Evolutionary conservation across 1,284 basidiomycete species (phyloP).

Genomic region (Naganishia sp.): DNA sequence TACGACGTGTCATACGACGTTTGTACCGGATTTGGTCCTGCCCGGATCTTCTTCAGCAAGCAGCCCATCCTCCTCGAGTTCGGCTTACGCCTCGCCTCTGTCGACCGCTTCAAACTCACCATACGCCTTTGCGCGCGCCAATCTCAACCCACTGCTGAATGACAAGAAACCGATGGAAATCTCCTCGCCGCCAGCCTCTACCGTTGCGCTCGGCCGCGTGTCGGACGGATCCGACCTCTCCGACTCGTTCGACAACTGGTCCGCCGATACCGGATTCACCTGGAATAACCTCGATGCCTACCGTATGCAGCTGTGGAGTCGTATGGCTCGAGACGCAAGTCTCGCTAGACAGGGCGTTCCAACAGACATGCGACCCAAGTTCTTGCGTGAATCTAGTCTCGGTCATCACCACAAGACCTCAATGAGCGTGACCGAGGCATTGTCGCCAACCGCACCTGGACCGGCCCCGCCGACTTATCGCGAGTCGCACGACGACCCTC

Average conservation of each 20-base stretch:
- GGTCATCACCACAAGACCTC: conserved; percentile 2
- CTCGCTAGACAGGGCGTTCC: conserved; percentile 47
- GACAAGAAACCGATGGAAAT: conserved; percentile 32
- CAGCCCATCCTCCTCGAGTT: conserved; percentile 20
- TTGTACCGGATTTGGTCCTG: conserved; percentile 64
- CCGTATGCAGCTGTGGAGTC: conserved; percentile 82
- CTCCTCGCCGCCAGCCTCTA: conserved; percentile 11
- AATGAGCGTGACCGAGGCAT: conserved; percentile 7
- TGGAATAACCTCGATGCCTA: conserved; percentile 79
- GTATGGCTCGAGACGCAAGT: conserved; percentile 63
- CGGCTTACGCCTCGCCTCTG: conserved; percentile 9
- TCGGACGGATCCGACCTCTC: conserved; percentile 57
- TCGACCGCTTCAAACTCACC: conserved; percentile 5
- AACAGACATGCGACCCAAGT: conserved; percentile 50
- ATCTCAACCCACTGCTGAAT: conserved; percentile 77
- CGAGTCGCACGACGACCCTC: conserved; percentile 11
- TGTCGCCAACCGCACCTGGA: conserved; percentile 23
- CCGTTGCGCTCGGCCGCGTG: conserved; percentile 37
- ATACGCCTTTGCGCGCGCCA: conserved; percentile 62
- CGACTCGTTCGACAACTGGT: conserved; percentile 62
- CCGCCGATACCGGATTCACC: conserved; percentile 74
- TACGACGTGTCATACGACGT: conserved; percentile 80
- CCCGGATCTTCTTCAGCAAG: conserved; percentile 26
- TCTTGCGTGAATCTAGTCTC: conserved; percentile 39
- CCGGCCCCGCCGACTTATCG: conserved; percentile 39